Evolutionary conservation across 352 stramenopile species (phyloP), one percentile per base, ranked within the genome.

Genomic region (Aphanomyces invadans): DNA sequence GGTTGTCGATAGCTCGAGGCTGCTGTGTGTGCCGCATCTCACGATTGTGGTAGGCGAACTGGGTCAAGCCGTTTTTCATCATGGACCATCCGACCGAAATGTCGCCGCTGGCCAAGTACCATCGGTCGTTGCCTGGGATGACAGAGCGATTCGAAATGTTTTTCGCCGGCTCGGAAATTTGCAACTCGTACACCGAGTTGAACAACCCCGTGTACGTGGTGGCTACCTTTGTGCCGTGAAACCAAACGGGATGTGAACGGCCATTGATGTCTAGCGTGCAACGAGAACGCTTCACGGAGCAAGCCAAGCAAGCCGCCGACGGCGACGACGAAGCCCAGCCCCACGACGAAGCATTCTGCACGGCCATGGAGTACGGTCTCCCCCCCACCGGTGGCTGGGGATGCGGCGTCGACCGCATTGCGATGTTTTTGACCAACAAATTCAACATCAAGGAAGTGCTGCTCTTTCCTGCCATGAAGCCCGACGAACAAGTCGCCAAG

Each of bases 391-490:
- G 89, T 56, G 97, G 97, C 48, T 95, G 97, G 75, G 97, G 97
- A 57, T 97, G 98, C 71, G 97, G 97, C 44, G 94, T 99, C 65
- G 97, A 99, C 78, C 92, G 97, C 66, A 76, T 99, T 42, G 95
- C 94, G 53, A 98, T 99, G 96, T 88, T 98, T 69, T 76, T 98
- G 65, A 97, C 92, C 53, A 97, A 98, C 76, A 88, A 80, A 61
- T 89, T 89, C 62, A 90, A 91, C 73, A 90, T 92, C 78, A 99
- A 99, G 86, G 97, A 99, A 78, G 97, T 99, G 44, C 77, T 99
- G 67, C 80, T 99, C 12, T 99, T 99, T 81, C 97, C 97, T 44
- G 96, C 96, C 51, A 99, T 99, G 97, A 99, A 99, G 79, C 97
- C 97, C 17, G 83, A 97, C 32, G 83, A 92, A 71, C 80, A 91